Evolutionary conservation across 2,329 filamentous ascomycete genomes (phyloP), one percentile per base, ranked within the genome.

Genomic region (Hymenoscyphus scutula): DNA sequence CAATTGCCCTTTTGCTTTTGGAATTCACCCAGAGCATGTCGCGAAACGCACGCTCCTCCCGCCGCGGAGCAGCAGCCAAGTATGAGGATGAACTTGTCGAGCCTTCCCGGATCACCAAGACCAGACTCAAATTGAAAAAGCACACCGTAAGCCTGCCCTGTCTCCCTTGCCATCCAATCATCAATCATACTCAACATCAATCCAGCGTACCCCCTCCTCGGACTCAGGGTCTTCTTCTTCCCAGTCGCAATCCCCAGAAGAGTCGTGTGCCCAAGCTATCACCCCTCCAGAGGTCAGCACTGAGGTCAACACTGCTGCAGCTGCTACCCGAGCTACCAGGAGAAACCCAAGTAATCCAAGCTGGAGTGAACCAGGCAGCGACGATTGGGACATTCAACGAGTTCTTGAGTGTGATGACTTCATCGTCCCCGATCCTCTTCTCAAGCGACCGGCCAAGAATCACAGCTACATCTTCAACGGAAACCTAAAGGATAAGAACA

Each of bases 281-380:
- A 51, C 19, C 19, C 45, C 45, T 25, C 45, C 45, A 25, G 45
- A 51, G 45, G 19, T 51, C n/a, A 48, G 5, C n/a, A 48, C n/a
- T 23, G 41, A 19, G 41, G n/a, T 23, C 41, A 51, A 8, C 19
- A 51, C 34, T 37, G 11, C 34, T 37, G 13, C 34, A 15, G 11
- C 34, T 37, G 13, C 34, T 37, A 4, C 5, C 13, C 34, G 53
- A 32, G 17, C 19, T 45, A 55, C 45, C 5, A 65, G 45, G 29
- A 45, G 30, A 3, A 63, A 25, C 6, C 5, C 34, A 48, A 29
- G 23, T 4, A 6, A 17, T n/a, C 23, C 51, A n/a, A 56, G 53
- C 37, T 72, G 68, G 69, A 61, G 58, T 38, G 60, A 68, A 37
- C 67, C 66, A 1, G 66, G 64, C n/a, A 68, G 62, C 38, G 27